Base-by-base conservation (phyloP, 2,329 filamentous ascomycete species). In the Eutypa lata region DNA sequence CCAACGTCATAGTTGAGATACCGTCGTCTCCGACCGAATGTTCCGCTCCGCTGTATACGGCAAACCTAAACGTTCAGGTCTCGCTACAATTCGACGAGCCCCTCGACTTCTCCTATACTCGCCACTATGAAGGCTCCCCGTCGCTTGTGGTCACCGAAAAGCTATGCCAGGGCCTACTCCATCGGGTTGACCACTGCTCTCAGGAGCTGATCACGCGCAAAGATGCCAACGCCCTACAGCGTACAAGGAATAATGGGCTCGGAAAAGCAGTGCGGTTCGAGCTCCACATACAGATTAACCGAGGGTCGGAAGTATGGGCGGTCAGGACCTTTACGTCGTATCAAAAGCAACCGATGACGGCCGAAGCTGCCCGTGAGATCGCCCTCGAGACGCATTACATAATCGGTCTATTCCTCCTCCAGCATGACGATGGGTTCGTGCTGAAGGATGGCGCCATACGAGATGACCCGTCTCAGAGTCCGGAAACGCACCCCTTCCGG, bases 171-270 rank as follows among this genome's bases (percentile, higher is more conserved):
- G 77, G 73, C 2, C 64, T 82, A n/a, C 61, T 81, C 13, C 72
- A 73, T 26, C 76, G 77, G 38, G 70, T 82, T 44, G 73, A 78
- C 57, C 76, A 81, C 61, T 79, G 76, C 68, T 76, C 73, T 53
- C 65, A 75, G 40, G 79, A 82, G 63, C 70, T 82, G 52, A 76
- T 82, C 60, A 81, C 78, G 22, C 75, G 79, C 53, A 75, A 73
- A 55, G 79, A 82, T 61, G 73, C 74, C 16, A 64, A 62, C 28
- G 79, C 79, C 14, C 68, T 79, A 18, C 71, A 75, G 44, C 66
- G 67, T 57, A 71, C 62, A 54, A 65, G 60, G 56, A 65, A 66
- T 42, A 69, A 71, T 48, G 61, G 65, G 8, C 57, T 65, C 42
- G 63, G 64, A 37, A 81, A 80, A 56, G 68, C 74, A 2, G 63